Evolutionary conservation across 306 rosid species (phyloP).

Genomic region (Dalbergia oliveri): DNA sequence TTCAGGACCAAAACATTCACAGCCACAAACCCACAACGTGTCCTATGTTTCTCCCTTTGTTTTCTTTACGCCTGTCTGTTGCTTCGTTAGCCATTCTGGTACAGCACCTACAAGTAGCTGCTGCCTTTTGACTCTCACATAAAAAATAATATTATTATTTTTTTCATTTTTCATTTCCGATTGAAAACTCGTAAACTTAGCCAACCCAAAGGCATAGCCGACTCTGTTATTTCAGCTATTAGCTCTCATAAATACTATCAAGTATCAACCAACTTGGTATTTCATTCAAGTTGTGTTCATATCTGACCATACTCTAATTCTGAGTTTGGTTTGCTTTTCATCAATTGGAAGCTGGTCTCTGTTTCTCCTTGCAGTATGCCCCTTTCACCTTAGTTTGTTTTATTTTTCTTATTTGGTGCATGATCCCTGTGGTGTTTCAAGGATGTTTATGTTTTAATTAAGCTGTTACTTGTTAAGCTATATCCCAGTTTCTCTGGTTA

Average conservation of each 20-base stretch:
- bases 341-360: constrained; percentile 42
- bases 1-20: constrained; percentile 40
- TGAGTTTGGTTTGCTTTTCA: constrained; percentile 31
- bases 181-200: constrained; percentile 12
- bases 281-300: constrained; percentile 11
- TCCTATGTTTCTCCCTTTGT: background rate
- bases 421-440: background rate
- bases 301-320: constrained; percentile 26
- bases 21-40: constrained; percentile 59
- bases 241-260: background rate
- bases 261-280: background rate
- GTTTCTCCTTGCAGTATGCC: constrained; percentile 35
- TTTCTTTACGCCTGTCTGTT: background rate
- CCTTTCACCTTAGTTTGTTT: background rate
- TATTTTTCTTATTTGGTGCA: background rate
- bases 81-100: background rate
- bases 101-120: constrained; percentile 17
- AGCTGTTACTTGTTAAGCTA: background rate
- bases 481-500: background rate
- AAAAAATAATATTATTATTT: too few species aligned
- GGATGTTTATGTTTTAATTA: background rate
- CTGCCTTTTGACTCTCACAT: background rate
- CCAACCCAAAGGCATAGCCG: constrained; percentile 43
- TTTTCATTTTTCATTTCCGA: background rate
- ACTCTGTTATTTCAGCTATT: constrained; percentile 35